A percentile compares a stretch with the other conserved stretches of the same genome.
phyloP scores from a whole-genome alignment of 75 land plant species.

The Sequoiadendron giganteum region DNA sequence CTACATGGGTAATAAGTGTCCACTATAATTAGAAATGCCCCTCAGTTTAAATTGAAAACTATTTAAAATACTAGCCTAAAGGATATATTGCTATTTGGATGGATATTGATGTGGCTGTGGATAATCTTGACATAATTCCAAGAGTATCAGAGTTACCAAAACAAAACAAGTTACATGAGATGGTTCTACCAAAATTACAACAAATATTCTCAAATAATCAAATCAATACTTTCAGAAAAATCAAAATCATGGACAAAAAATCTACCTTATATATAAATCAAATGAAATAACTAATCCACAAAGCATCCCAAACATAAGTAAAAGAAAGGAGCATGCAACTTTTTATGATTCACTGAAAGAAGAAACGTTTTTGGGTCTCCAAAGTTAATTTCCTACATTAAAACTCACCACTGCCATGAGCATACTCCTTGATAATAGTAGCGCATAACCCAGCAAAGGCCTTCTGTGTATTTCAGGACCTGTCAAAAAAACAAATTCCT shows the following conservation, averaged over 20 bases:
- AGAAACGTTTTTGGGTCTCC: background rate
- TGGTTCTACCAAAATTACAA: background rate
- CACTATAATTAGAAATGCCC: background rate
- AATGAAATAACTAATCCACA: background rate
- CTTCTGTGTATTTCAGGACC: constrained; percentile 91
- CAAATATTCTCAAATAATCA: background rate
- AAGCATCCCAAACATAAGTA: background rate
- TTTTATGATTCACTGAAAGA: background rate
- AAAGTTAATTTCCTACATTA: background rate
- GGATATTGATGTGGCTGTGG: background rate
- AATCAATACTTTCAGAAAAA: background rate
- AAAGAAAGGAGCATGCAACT: background rate
- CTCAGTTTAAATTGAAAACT: background rate
- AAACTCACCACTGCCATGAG: constrained; percentile 91
- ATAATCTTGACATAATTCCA: background rate
- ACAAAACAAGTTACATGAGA: background rate
- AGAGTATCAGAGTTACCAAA: background rate
- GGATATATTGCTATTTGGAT: background rate
- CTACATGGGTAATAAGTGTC: background rate
- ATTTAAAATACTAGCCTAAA: background rate
- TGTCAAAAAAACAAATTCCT: constrained; percentile 25
- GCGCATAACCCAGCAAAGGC: constrained; percentile 89
- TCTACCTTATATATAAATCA: background rate
- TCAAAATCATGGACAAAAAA: background rate
- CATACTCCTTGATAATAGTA: constrained; percentile 92